Conservation (phyloP, 148 eudicot genomes). For the Diospyros kaki region DNA sequence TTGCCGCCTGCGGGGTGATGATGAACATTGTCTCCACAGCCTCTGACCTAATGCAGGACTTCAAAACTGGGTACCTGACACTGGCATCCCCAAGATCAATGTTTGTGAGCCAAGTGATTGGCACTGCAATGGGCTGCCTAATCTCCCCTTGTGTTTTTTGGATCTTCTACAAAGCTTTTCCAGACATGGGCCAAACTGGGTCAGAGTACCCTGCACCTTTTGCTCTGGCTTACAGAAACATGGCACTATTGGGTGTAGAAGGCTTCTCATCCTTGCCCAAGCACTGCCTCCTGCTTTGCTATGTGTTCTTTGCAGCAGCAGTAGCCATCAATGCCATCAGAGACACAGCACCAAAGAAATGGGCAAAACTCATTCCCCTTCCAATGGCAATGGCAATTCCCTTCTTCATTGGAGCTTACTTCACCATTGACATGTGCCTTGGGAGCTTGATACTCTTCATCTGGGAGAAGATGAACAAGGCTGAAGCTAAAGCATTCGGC, state of each 20-base stretch:
- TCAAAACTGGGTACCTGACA: constrained; percentile 29
- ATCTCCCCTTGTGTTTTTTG: constrained; percentile 30
- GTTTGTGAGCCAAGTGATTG: constrained; percentile 33
- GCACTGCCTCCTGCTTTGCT: constrained; percentile 20
- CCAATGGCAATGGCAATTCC: constrained; percentile 46
- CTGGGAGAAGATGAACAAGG: constrained; percentile 24
- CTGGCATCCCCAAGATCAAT: constrained; percentile 33
- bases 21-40: constrained; percentile 38
- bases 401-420: constrained; percentile 31
- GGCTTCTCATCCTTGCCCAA: constrained; percentile 29
- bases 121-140: constrained; percentile 31
- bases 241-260: constrained; percentile 32
- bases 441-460: constrained; percentile 32
- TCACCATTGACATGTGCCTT: constrained; percentile 34
- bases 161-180: constrained; percentile 36
- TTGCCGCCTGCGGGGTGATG: constrained; percentile 34
- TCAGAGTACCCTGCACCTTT: constrained; percentile 27
- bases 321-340: constrained; percentile 15
- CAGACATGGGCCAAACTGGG: constrained; percentile 20
- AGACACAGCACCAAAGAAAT: constrained; percentile 18
- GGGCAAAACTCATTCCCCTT: constrained; percentile 24
- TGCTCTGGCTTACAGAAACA: constrained; percentile 26
- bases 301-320: constrained; percentile 19
- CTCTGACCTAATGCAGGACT: constrained; percentile 32
- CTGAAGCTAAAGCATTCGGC: constrained; percentile 14